These are phyloP conservation scores for Solanum appendiculatum DNA, from an alignment of 257 asterid genomes.

Conservation along the genomic window DNA sequence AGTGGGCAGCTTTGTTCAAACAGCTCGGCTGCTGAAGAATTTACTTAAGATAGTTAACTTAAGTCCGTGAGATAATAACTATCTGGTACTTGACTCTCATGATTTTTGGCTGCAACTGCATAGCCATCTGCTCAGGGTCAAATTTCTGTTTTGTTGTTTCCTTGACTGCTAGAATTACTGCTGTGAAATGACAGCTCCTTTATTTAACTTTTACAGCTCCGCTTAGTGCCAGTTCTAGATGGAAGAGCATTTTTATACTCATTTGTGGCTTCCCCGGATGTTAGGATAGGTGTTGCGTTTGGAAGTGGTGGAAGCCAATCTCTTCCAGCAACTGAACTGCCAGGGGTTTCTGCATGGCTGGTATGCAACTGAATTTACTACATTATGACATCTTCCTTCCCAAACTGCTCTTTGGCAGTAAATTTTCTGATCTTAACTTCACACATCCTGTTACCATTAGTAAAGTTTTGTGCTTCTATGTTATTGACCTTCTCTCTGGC, in stretches of 20 bases:
- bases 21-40: not conserved
- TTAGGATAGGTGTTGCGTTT: conserved; percentile 86
- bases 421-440: not conserved
- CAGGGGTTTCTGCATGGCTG: conserved; percentile 99
- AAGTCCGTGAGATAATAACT: not conserved
- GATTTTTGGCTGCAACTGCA: not conserved
- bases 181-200: not conserved
- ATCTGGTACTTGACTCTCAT: not conserved
- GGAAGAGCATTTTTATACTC: conserved; percentile 83
- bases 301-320: conserved; percentile 98
- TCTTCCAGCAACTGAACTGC: conserved; percentile 93
- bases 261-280: conserved; percentile 79
- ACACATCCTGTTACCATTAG: not conserved
- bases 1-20: not conserved
- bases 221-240: conserved; percentile 75
- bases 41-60: not conserved
- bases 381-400: not conserved
- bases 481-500: not conserved
- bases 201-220: conserved; percentile 46
- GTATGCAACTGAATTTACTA: conserved; percentile 22
- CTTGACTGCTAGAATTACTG: not conserved
- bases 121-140: not conserved
- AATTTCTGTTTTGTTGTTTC: not conserved
- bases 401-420: not conserved
- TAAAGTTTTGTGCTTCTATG: not conserved